phyloP scores from a whole-genome alignment of 129 eudicot genomes.

The Helianthus tuberosus region DNA sequence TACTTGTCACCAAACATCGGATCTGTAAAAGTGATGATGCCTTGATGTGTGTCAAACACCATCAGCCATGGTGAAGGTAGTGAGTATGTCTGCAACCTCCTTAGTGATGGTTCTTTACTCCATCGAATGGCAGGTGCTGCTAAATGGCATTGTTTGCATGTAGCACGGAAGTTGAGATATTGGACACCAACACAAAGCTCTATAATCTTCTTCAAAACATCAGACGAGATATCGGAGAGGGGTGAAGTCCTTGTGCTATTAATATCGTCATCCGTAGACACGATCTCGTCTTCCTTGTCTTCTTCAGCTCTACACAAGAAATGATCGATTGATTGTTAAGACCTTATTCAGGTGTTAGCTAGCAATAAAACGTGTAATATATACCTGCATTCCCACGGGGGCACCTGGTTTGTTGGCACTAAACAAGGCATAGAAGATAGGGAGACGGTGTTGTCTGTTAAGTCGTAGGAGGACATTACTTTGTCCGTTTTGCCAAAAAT shows the following conservation, averaged over 20 bases:
- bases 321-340: no score
- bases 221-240: slow-evolving; percentile 8
- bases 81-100: neutral
- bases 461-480: no score
- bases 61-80: slow-evolving; percentile 27
- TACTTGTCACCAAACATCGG: slow-evolving; percentile 23
- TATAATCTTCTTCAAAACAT: slow-evolving; percentile 8
- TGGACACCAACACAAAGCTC: slow-evolving; percentile 1
- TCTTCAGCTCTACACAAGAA: no score
- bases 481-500: neutral
- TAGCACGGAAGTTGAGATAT: slow-evolving; percentile 9
- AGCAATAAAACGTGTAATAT: no score
- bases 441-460: no score
- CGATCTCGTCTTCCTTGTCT: neutral
- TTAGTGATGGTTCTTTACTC: neutral
- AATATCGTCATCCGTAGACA: neutral
- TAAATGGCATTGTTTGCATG: neutral
- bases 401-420: no score
- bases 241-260: neutral
- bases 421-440: no score
- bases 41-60: neutral
- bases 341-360: no score
- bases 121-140: neutral
- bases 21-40: slow-evolving; percentile 11
- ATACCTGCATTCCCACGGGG: neutral